A percentile compares a stretch with the other conserved stretches of the same genome.
Evolutionary conservation across 371 early-diverging fungal genomes (phyloP).

Genomic region (Rhizopus delemar): DNA sequence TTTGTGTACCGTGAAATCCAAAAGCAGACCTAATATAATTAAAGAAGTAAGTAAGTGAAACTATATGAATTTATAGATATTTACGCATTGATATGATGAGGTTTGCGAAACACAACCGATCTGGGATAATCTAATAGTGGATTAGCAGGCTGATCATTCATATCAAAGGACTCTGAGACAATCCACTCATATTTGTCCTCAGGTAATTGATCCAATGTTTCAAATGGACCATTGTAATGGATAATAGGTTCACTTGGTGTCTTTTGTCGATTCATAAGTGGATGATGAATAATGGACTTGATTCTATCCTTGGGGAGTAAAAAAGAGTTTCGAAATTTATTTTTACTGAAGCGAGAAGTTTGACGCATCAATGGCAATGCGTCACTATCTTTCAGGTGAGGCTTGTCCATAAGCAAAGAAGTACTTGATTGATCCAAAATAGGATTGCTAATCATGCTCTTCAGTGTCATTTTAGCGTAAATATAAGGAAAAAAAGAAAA

Average conservation of each 20-base stretch:
- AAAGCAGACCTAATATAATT: not conserved
- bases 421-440: not conserved
- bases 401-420: not conserved
- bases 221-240: slow-evolving; percentile 44
- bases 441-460: slow-evolving; percentile 1
- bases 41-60: not conserved
- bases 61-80: not conserved
- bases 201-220: slow-evolving; percentile 45
- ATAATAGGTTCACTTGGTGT: slow-evolving; percentile 32
- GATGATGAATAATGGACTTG: slow-evolving; percentile 7
- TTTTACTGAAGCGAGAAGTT: not conserved
- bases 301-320: not conserved
- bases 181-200: slow-evolving; percentile 46
- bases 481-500: not conserved
- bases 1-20: not conserved
- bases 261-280: slow-evolving; percentile 8
- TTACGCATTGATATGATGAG: slow-evolving; percentile 20
- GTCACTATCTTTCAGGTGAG: slow-evolving; percentile 1
- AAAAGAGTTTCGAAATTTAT: not conserved
- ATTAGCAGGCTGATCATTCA: slow-evolving; percentile 22
- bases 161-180: slow-evolving; percentile 20
- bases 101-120: slow-evolving; percentile 44
- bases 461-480: not conserved
- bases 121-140: slow-evolving; percentile 26
- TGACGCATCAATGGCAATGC: not conserved